phyloP scores from a whole-genome alignment of 805 yeast genomes.

The Nakazawaea wickerhamii region DNA sequence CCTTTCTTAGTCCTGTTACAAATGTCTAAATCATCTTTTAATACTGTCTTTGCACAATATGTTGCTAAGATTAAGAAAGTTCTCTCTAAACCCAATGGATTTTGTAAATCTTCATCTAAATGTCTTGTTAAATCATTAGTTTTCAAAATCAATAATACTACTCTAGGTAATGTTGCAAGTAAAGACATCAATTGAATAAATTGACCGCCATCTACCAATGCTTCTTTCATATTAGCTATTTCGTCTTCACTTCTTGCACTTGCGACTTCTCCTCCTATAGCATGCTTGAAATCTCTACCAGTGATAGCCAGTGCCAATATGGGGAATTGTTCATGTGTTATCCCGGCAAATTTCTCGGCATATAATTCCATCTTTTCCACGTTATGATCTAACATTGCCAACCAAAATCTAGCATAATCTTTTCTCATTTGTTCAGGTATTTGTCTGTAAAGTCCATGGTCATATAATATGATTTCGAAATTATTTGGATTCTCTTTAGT shows the following conservation, averaged over 20 bases:
- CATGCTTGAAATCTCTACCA: constrained; percentile 82
- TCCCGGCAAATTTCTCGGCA: constrained; percentile 75
- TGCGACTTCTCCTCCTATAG: constrained; percentile 58
- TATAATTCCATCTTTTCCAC: constrained; percentile 60
- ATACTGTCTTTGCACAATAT: constrained; percentile 81
- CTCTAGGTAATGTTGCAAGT: constrained; percentile 73
- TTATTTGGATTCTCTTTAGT: constrained; percentile 45
- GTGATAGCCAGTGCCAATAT: constrained; percentile 91
- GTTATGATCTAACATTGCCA: constrained; percentile 74
- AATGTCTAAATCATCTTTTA: constrained; percentile 53
- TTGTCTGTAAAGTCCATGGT: constrained; percentile 89
- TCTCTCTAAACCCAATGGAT: constrained; percentile 82
- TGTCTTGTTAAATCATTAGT: constrained; percentile 92
- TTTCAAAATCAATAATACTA: constrained; percentile 80
- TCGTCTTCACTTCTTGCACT: constrained; percentile 56
- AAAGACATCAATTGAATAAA: constrained; percentile 74
- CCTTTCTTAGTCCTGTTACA: constrained; percentile 17
- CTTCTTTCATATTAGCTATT: constrained; percentile 57
- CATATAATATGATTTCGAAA: constrained; percentile 88
- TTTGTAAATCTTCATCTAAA: constrained; percentile 75
- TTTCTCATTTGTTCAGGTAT: constrained; percentile 73
- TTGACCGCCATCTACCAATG: constrained; percentile 57
- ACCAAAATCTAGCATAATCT: constrained; percentile 89
- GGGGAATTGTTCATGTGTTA: constrained; percentile 71
- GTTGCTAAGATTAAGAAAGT: constrained; percentile 85